Conservation (phyloP, 148 eudicot genomes). For the Bassia scoparia region DNA sequence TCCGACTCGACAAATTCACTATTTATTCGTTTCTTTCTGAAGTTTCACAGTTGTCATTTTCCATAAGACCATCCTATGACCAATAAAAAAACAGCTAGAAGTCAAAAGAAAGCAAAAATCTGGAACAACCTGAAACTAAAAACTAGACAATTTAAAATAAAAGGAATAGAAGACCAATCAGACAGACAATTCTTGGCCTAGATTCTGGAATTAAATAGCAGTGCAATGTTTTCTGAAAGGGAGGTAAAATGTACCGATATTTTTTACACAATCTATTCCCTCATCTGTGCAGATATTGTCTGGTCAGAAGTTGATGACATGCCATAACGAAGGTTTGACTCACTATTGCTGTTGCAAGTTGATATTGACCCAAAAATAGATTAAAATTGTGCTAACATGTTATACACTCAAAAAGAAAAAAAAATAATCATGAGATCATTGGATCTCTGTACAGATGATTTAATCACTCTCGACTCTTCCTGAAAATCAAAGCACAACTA, state of each 20-base stretch:
- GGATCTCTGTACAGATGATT: too few relatives aligned
- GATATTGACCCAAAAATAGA: too few relatives aligned
- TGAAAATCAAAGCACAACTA: too few relatives aligned
- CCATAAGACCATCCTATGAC: slow-evolving; percentile 41
- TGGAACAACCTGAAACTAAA: neutral
- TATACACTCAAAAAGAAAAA: neutral
- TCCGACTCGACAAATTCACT: slow-evolving; percentile 35
- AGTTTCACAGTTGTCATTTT: slow-evolving; percentile 27
- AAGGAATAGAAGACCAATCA: neutral
- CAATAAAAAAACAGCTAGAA: slow-evolving; percentile 3
- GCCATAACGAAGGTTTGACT: too few relatives aligned
- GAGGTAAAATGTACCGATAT: too few relatives aligned
- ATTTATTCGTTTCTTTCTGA: slow-evolving; percentile 25
- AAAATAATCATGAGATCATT: neutral
- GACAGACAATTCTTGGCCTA: neutral
- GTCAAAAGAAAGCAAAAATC: slow-evolving; percentile 3
- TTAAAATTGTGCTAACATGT: neutral
- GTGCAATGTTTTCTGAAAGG: too few relatives aligned
- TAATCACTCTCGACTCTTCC: neutral
- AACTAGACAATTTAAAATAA: neutral
- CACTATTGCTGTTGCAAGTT: too few relatives aligned
- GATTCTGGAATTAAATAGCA: too few relatives aligned
- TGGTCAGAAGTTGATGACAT: too few relatives aligned
- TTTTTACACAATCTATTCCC: too few relatives aligned
- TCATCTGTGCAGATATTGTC: too few relatives aligned